Evolutionary conservation across 2,329 filamentous ascomycete species (phyloP).

Genomic region (Paraconiothyrium sp.): DNA sequence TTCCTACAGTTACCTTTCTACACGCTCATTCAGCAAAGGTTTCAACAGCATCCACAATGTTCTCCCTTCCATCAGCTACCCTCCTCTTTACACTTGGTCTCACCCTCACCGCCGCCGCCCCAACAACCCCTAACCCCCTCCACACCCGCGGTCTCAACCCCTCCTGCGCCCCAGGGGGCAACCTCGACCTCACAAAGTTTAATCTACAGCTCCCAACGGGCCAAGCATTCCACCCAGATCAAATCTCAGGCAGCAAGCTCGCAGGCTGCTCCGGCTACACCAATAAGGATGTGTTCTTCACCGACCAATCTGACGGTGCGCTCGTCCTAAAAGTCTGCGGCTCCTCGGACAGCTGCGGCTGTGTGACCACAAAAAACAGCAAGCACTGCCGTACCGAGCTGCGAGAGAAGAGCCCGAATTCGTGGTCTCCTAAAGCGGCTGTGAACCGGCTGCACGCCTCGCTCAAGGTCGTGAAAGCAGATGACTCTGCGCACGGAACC

Average conservation of each 20-base stretch:
- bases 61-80: constrained; percentile 14
- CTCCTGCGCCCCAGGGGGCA: constrained; percentile 31
- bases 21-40: neutral
- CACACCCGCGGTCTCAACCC: constrained; percentile 19
- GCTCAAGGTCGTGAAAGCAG: constrained; percentile 41
- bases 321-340: constrained; percentile 55
- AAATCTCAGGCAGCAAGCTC: constrained; percentile 43
- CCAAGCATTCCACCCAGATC: constrained; percentile 35
- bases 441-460: constrained; percentile 47
- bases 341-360: constrained; percentile 40
- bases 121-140: constrained; percentile 19
- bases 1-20: constrained; percentile 3
- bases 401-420: constrained; percentile 45
- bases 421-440: constrained; percentile 46
- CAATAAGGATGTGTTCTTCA: constrained; percentile 49
- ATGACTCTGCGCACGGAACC: constrained; percentile 49
- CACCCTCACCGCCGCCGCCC: constrained; percentile 19
- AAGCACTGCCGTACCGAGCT: constrained; percentile 56
- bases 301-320: constrained; percentile 42
- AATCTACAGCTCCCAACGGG: constrained; percentile 54
- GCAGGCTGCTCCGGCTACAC: constrained; percentile 51
- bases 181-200: constrained; percentile 34
- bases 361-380: constrained; percentile 54
- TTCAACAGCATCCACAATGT: constrained; percentile 14
- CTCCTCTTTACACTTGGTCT: constrained; percentile 20